Evolutionary conservation across 169 alveolate genomes (phyloP), one percentile per base, ranked within the genome.

Genomic region (Plasmodium chabaudi): DNA sequence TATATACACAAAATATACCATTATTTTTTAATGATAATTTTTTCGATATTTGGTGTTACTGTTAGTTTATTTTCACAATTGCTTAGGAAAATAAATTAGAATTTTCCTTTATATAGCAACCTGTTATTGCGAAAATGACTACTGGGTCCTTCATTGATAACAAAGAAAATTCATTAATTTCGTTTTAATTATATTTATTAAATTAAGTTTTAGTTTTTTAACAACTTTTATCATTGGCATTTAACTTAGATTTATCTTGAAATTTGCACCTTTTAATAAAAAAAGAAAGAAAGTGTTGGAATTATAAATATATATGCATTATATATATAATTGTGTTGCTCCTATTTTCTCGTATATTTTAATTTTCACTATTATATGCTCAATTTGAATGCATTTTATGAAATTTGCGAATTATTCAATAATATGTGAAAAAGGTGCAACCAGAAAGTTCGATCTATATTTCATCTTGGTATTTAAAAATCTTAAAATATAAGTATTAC

Each of bases 361-460:
- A 60, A 44, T 73, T 47, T 73, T 74, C 19, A 19, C 61, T 74
- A 74, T 44, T 5, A 74, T 59, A 21, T 60, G 55, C 27, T 74
- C 59, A 23, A 60, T 75, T 63, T 75, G 70, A 63, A 75, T 75
- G 39, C 88, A 75, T 21, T 21, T 34, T 7, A 34, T 34, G 42
- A 0, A 34, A 34, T 34, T 4, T 5, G 42, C 42, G 7, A 3
- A 5, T 34, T 88, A 79, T 42, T 89, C 94, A 82, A 87, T 92
- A 55, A 92, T 79, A 84, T 94, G 93, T 59, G 94, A 79, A 77
- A 92, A 94, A 6, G 95, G 95, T 63, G 94, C 94, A 23, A 94
- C 93, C 65, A 94, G 73, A 63, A 94, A 88, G 82, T 94, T 94
- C 57, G 96, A 90, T 82, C 94, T 88, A 65, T 94, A 94, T 63